Evolutionary conservation across 2,329 filamentous ascomycete species (phyloP).

Genomic region (Aureobasidium sp.): DNA sequence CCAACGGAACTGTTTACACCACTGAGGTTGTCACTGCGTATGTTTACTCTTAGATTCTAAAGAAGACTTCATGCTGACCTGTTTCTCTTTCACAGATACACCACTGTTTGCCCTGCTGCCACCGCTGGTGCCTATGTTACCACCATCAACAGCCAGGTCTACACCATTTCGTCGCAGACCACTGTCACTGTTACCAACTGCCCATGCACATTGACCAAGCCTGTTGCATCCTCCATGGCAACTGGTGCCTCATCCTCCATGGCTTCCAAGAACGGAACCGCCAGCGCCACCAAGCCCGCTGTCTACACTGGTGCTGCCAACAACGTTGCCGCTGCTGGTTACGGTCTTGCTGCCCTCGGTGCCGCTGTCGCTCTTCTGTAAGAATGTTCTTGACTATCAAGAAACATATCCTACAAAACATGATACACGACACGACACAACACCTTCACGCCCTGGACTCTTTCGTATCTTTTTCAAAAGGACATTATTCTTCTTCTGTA

Average conservation of each 20-base stretch:
- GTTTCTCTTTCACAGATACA: background rate
- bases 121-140: background rate
- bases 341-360: slow-evolving; percentile 7
- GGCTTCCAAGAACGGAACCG: background rate
- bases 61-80: background rate
- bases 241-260: background rate
- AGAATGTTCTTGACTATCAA: background rate
- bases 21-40: slow-evolving; percentile 14
- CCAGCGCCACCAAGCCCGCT: slow-evolving; percentile 3
- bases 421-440: background rate
- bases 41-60: background rate
- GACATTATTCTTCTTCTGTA: background rate
- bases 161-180: slow-evolving; percentile 17
- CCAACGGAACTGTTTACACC: background rate
- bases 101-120: slow-evolving; percentile 15
- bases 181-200: slow-evolving; percentile 15
- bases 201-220: background rate
- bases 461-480: background rate
- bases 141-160: slow-evolving; percentile 13
- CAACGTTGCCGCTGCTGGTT: background rate
- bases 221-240: background rate
- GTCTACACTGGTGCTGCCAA: slow-evolving; percentile 4
- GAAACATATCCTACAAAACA: background rate
- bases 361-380: slow-evolving; percentile 13
- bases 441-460: background rate